These are phyloP conservation scores for Saccharomyces pastorianus DNA, from an alignment of 1,139 yeast species.

Conservation along the genomic window DNA sequence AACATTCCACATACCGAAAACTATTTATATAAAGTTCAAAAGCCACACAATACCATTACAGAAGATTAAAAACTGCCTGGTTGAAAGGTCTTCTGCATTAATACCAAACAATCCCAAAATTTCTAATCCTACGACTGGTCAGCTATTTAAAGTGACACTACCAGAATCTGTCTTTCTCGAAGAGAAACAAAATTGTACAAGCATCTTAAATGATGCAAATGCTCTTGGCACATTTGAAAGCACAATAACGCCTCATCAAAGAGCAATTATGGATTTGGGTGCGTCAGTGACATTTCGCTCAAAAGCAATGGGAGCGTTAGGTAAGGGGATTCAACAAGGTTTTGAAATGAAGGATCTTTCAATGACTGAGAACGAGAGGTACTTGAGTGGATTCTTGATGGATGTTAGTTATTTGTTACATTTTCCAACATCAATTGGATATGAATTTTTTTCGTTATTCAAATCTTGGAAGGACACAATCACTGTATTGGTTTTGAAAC, in stretches of 20 bases:
- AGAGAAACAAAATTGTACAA: constrained; percentile 50
- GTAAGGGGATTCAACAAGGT: constrained; percentile 79
- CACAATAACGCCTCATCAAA: constrained; percentile 55
- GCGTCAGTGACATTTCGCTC: constrained; percentile 61
- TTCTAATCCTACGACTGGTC: constrained; percentile 34
- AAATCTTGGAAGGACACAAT: constrained; percentile 55
- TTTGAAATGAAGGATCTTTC: constrained; percentile 58
- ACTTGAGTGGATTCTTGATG: constrained; percentile 47
- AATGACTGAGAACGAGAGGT: constrained; percentile 41
- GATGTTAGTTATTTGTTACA: constrained; percentile 66
- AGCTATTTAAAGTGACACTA: constrained; percentile 58
- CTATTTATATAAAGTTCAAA: constrained; percentile 61
- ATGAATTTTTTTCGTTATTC: constrained; percentile 65
- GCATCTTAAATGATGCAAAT: constrained; percentile 56
- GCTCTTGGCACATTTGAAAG: constrained; percentile 74
- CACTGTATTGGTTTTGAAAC: constrained; percentile 56
- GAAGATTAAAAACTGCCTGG: constrained; percentile 44
- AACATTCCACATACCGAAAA: constrained; percentile 65
- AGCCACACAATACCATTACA: constrained; percentile 39
- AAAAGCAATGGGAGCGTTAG: constrained; percentile 65
- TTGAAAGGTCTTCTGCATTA: constrained; percentile 50
- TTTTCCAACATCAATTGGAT: constrained; percentile 57
- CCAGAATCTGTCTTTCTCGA: constrained; percentile 53
- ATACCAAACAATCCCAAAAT: constrained; percentile 59
- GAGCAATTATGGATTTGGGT: constrained; percentile 77